Base-by-base conservation (phyloP, 371 early-diverging fungal genomes). In the Blastocladiella emersonii region DNA sequence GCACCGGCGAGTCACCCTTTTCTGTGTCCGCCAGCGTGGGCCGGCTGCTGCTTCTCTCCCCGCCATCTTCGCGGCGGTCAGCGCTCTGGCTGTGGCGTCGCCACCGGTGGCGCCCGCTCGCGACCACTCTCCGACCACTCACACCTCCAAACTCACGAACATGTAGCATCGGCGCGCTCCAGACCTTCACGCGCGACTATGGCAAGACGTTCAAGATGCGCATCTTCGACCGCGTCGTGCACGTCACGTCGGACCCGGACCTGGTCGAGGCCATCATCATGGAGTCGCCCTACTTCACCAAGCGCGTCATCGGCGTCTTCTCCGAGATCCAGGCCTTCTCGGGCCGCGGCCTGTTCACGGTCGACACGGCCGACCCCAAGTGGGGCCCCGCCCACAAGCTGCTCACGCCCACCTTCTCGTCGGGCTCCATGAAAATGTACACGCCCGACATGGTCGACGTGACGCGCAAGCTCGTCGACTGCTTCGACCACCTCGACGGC, bases 351-450 rank as follows among this genome's bases (percentile, higher is more conserved):
- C 65, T 75, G 13, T 73, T 79, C 56, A 79, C 78, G 15, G 68
- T 71, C 21, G 65, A 74, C 43, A 70, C 72, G 36, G 66, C 65
- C 37, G 74, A 75, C 48, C 61, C 64, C 12, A 70, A 77, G n/a
- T 79, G 79, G 79, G 61, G 66, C 30, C 66, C 75, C 8, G 79
- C 72, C 13, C 79, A 79, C 65, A 75, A 75, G 62, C 63, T 79
- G 25, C 61, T 79, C 6, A 74, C 76, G 66, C 76, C 76, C 4
- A 75, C 78, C 17, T 79, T 79, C 56, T 67, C 69, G 39, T 65
- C 73, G 21, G 68, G 70, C 8, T 72, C 77, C n/a, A 72, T 78
- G 44, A 74, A 71, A 37, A 51, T 43, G 4, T 71, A 70, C 61
- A 61, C 63, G 10, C 5, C 15, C 0, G 68, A 72, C 17, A 72